Base-by-base conservation (phyloP, 768 basidiomycete genomes). In the Sporobolomyces phaffii region DNA sequence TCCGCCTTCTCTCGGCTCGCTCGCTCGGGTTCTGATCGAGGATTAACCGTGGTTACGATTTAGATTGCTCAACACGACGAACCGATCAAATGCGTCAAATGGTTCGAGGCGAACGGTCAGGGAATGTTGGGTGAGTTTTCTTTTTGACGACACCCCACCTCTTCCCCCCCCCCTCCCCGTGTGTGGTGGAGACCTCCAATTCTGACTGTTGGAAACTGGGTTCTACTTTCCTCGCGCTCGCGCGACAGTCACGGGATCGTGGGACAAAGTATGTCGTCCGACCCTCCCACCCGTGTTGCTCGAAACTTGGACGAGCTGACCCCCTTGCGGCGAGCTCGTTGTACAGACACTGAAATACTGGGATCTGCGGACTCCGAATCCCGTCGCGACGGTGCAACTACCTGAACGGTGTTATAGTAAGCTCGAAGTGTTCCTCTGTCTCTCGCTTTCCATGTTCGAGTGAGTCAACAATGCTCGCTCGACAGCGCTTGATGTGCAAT, bases 391-490 rank as follows among this genome's bases (percentile, higher is more conserved):
- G 1, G 86, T 97, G 7, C 82, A 83, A 62, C 83, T 97, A n/a
- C 88, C 91, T 3, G 92, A 94, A 73, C 82, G 92, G 65, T 91
- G 90, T 74, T 96, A 94, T 78, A 85, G 86, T 54, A 84, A 93
- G 79, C 90, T 92, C 70, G 84, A 87, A 14, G 84, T 84, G 64
- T 87, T 86, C 73, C 87, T 28, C 50, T 22, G 11, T 13, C 49
- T 26, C 6, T 10, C 40, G 45, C 41, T 17, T n/a, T n/a, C n/a
- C n/a, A n/a, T n/a, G n/a, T n/a, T n/a, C n/a, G n/a, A n/a, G n/a
- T n/a, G n/a, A n/a, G n/a, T n/a, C n/a, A n/a, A n/a, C n/a, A 15
- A 6, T 18, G 3, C 1, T 24, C 11, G 8, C 33, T 11, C 5
- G 14, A 8, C 24, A 71, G 66, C 69, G 15, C 68, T 75, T 54